A percentile compares a stretch with the other conserved stretches of the same genome.
Conservation (phyloP, 2,329 filamentous ascomycete species). For the Xylaria sp. region DNA sequence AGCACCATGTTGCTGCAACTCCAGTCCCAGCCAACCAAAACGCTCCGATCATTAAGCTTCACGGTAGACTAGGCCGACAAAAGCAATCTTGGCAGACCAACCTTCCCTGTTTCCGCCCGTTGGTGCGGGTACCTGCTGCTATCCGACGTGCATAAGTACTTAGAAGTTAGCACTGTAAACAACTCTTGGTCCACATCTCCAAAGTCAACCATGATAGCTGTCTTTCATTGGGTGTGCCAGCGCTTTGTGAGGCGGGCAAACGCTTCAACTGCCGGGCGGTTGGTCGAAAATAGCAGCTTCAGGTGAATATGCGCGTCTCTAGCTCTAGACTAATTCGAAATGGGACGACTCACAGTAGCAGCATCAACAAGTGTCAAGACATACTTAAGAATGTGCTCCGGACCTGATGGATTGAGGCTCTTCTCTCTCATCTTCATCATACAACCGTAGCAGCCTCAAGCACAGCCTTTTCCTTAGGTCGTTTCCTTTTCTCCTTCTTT, state of each 20-base stretch:
- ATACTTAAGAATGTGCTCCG: constrained; percentile 35
- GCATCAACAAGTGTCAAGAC: background rate
- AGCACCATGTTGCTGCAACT: constrained; percentile 35
- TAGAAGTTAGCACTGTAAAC: background rate
- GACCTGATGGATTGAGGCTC: constrained; percentile 2
- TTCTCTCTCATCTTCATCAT: constrained; percentile 30
- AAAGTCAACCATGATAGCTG: constrained; percentile 28
- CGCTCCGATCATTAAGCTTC: constrained; percentile 27
- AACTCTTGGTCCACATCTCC: constrained; percentile 20
- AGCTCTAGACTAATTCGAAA: background rate
- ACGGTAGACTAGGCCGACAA: constrained; percentile 26
- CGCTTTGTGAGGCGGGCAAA: constrained; percentile 40
- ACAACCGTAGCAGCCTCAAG: constrained; percentile 27
- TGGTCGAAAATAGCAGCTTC: constrained; percentile 32
- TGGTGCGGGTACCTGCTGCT: constrained; percentile 1
- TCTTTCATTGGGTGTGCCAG: constrained; percentile 35
- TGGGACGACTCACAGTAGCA: background rate
- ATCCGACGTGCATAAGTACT: background rate
- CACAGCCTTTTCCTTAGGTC: constrained; percentile 39
- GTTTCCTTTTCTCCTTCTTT: constrained; percentile 36
- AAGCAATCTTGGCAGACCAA: constrained; percentile 26
- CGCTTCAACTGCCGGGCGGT: constrained; percentile 32
- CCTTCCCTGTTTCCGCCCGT: constrained; percentile 3
- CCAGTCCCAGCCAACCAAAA: constrained; percentile 38
- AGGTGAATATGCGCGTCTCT: constrained; percentile 1